Base-by-base conservation (phyloP, 177 flowering plant species). In the Telopea speciosissima region DNA sequence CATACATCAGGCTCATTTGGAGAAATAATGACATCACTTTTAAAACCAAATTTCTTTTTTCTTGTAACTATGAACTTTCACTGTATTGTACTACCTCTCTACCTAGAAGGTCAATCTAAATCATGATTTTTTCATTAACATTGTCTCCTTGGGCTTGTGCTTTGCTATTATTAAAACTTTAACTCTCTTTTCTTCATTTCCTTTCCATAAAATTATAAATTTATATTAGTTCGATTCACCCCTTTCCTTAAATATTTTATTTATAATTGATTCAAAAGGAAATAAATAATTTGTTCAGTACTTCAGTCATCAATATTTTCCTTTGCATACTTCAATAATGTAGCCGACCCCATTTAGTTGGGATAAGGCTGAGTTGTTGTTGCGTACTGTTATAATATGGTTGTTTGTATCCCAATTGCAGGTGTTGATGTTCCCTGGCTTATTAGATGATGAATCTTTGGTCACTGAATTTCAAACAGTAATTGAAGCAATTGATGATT, bases 361-460 rank as follows among this genome's bases (percentile, higher is more conserved):
- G n/a, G n/a, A n/a, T n/a, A n/a, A n/a, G n/a, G n/a, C n/a, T n/a
- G n/a, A n/a, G n/a, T n/a, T n/a, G n/a, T n/a, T n/a, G n/a, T n/a
- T n/a, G n/a, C 59, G 17, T 54, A n/a, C 61, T 17, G 61, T 19
- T 2, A 16, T 58, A 19, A 58, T 7, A 24, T 58, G n/a, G 16
- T 58, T 21, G n/a, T 17, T 16, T 36, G 24, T 26, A 60, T 66
- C 33, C 49, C 52, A 36, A 17, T 72, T 33, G 25, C 88, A 94
- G 98, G 95, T 94, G 64, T 81, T 94, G 80, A 90, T 81, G 85
- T 91, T 80, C 72, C 98, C 98, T 45, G 36, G 80, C 66, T 80
- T 94, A 75, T 80, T 94, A 75, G 98, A 92, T 82, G 92, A 92
- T 75, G 87, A 83, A 56, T 83, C 81, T 42, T 81, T 94, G 82